Evolutionary conservation across 495 filamentous ascomycete genomes (phyloP).

Genomic region (Thozetella sp.): DNA sequence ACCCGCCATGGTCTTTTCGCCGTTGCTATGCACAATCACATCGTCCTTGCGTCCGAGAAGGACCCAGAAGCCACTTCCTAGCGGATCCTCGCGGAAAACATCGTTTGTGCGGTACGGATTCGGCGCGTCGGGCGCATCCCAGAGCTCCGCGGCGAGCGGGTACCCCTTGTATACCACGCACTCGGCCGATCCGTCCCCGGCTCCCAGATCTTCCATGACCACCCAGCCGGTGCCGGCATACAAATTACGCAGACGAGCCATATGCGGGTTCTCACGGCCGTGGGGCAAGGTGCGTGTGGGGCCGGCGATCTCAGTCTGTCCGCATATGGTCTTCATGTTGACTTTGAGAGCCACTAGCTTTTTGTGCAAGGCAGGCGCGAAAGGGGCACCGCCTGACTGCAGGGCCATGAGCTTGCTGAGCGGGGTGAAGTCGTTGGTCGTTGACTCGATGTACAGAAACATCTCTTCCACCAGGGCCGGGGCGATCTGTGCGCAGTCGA

Average conservation of each 20-base stretch:
- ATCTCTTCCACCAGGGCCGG: background rate
- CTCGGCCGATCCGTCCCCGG: background rate
- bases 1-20: background rate
- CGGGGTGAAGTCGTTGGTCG: background rate
- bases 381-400: background rate
- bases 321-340: background rate
- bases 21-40: background rate
- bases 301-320: background rate
- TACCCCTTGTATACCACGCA: background rate
- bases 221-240: background rate
- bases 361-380: background rate
- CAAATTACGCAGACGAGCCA: background rate
- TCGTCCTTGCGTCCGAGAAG: background rate
- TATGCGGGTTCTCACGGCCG: background rate
- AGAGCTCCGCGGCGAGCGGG: background rate
- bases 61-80: background rate
- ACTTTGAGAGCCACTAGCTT: background rate
- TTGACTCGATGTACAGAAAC: background rate
- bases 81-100: background rate
- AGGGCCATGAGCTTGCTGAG: background rate
- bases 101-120: background rate
- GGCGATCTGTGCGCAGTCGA: background rate
- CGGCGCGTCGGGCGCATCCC: background rate
- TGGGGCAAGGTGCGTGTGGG: background rate
- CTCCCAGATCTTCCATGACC: background rate